These are phyloP conservation scores for Poterioochromonas sp. DNA, from an alignment of 352 stramenopile genomes.

Conservation along the genomic window DNA sequence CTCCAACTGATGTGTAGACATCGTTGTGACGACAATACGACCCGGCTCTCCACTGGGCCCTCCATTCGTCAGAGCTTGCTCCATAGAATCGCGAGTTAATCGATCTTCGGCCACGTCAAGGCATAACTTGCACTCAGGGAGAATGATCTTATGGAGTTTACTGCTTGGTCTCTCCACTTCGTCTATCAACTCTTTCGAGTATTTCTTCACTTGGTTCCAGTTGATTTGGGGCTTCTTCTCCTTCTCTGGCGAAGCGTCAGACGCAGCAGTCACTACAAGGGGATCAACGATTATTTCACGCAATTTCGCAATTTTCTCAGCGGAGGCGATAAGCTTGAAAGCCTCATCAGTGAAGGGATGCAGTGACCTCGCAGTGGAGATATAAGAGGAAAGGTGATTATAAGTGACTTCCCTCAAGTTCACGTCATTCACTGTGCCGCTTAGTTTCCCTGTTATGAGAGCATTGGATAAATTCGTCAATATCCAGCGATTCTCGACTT, in stretches of 20 bases:
- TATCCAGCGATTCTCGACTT: conserved; percentile 17
- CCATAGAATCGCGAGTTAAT: background rate
- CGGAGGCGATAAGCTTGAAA: background rate
- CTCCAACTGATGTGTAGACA: background rate
- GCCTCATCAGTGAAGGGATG: background rate
- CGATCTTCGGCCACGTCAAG: background rate
- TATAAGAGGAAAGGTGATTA: background rate
- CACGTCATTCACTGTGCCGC: background rate
- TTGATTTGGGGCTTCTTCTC: no score
- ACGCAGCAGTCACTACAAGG: background rate
- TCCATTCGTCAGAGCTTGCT: background rate
- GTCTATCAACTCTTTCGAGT: background rate
- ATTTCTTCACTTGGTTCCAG: background rate
- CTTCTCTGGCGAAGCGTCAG: no score
- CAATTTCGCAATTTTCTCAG: background rate
- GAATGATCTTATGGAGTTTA: background rate
- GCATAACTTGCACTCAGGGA: background rate
- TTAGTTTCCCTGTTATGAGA: background rate
- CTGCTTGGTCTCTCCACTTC: background rate
- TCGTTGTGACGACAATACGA: background rate
- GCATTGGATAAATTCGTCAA: background rate
- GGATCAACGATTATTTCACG: background rate
- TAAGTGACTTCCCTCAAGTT: background rate
- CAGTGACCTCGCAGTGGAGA: background rate
- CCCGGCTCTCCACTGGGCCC: background rate